A percentile compares a stretch with the other conserved stretches of the same genome.
These are phyloP conservation scores for Sutorius eximius DNA, from an alignment of 1,284 basidiomycete species.

Conservation along the genomic window DNA sequence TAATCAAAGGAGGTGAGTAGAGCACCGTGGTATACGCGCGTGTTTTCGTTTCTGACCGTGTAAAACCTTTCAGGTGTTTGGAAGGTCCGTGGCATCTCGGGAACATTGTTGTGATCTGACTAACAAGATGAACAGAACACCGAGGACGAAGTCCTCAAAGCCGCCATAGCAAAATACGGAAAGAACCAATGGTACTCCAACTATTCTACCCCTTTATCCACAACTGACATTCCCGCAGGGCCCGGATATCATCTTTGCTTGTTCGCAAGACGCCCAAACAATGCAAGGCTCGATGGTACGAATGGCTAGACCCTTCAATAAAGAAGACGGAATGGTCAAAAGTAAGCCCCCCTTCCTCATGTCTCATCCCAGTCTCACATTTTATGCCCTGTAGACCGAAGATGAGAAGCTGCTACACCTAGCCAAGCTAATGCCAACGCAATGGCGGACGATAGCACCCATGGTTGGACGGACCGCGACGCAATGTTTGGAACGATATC, in stretches of 20 bases:
- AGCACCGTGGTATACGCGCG: neutral
- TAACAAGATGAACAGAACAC: constrained; percentile 60
- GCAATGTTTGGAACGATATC: constrained; percentile 97
- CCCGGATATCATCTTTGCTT: constrained; percentile 95
- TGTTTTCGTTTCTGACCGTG: constrained; percentile 3
- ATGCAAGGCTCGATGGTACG: constrained; percentile 99
- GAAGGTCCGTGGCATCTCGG: constrained; percentile 50
- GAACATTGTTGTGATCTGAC: constrained; percentile 11
- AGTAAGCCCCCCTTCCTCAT: constrained; percentile 41
- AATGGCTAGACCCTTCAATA: constrained; percentile 99
- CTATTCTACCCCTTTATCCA: neutral
- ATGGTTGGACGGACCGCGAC: constrained; percentile 99
- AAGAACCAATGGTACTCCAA: constrained; percentile 86
- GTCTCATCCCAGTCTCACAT: neutral
- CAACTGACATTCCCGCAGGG: constrained; percentile 53
- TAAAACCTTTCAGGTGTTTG: constrained; percentile 53
- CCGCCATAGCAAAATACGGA: constrained; percentile 96
- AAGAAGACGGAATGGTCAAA: constrained; percentile 99
- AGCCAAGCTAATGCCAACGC: constrained; percentile 98
- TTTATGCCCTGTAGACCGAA: constrained; percentile 62
- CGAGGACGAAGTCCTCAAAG: constrained; percentile 97
- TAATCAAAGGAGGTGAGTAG: constrained; percentile 86
- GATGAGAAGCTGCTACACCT: constrained; percentile 98
- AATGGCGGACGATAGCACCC: constrained; percentile 99
- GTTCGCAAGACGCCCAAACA: constrained; percentile 99